Percentiles rank a stretch among this genome's conserved stretches.
phyloP scores from a whole-genome alignment of 805 yeast genomes.

The Lachancea thermotolerans region DNA sequence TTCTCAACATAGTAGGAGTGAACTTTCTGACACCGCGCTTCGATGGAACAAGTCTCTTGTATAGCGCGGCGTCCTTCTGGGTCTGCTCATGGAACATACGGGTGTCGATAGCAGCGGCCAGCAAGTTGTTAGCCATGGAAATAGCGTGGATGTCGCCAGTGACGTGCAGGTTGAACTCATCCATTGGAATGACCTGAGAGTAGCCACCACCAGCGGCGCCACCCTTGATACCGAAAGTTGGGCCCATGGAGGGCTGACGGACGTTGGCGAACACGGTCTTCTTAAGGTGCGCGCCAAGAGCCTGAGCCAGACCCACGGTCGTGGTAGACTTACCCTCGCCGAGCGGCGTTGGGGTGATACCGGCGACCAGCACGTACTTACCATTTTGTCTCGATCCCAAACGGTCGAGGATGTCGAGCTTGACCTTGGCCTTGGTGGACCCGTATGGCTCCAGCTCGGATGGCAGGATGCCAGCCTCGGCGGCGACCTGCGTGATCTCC shows the following conservation, averaged over 20 bases:
- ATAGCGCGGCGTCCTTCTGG: constrained; percentile 64
- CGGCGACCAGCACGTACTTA: constrained; percentile 69
- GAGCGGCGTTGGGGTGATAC: constrained; percentile 79
- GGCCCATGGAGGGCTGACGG: constrained; percentile 86
- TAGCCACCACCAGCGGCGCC: constrained; percentile 92
- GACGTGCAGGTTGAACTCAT: constrained; percentile 78
- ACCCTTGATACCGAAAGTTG: constrained; percentile 82
- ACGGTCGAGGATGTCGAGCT: constrained; percentile 55
- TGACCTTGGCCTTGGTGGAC: constrained; percentile 69
- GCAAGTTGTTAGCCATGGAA: constrained; percentile 70
- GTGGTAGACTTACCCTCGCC: constrained; percentile 87
- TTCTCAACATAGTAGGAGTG: constrained; percentile 58
- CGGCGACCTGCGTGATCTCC: constrained; percentile 59
- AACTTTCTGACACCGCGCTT: constrained; percentile 65
- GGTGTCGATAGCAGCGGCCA: constrained; percentile 83
- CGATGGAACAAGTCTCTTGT: constrained; percentile 67
- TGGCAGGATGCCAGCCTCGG: constrained; percentile 60
- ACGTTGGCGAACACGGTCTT: constrained; percentile 71
- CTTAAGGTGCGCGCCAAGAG: constrained; percentile 67
- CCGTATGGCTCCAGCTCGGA: constrained; percentile 72
- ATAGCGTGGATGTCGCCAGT: constrained; percentile 86
- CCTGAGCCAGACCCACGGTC: constrained; percentile 76
- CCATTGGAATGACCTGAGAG: constrained; percentile 85
- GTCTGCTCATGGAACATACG: constrained; percentile 80
- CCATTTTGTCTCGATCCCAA: constrained; percentile 55